These are phyloP conservation scores for Starmerella riodocensis DNA, from an alignment of 805 yeast species.

Conservation along the genomic window DNA sequence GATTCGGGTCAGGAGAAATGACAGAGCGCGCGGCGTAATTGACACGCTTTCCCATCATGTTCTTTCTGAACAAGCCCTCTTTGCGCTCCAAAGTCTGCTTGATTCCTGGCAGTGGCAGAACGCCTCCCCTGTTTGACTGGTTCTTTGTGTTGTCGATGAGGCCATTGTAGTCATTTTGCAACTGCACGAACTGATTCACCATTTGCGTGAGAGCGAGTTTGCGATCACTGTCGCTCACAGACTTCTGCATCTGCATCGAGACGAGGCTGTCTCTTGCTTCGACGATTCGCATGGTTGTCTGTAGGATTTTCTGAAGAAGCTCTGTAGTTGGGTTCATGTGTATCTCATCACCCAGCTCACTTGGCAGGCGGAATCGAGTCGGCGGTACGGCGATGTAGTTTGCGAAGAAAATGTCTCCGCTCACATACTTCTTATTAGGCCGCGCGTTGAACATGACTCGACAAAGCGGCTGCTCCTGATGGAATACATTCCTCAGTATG, in stretches of 20 bases:
- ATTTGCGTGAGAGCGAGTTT: slow-evolving; percentile 70
- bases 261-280: slow-evolving; percentile 79
- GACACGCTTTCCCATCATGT: slow-evolving; percentile 99
- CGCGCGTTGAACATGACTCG: slow-evolving; percentile 69
- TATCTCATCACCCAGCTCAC: slow-evolving; percentile 88
- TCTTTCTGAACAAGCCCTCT: slow-evolving; percentile 90
- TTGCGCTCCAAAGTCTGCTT: slow-evolving; percentile 96
- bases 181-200: slow-evolving; percentile 89
- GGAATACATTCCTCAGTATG: slow-evolving; percentile 61
- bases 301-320: slow-evolving; percentile 63
- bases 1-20: slow-evolving; percentile 96
- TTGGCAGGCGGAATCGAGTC: slow-evolving; percentile 92
- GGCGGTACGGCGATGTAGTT: slow-evolving; percentile 88
- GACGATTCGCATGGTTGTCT: slow-evolving; percentile 67
- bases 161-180: slow-evolving; percentile 90
- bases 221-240: slow-evolving; percentile 47
- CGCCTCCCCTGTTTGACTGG: slow-evolving; percentile 55
- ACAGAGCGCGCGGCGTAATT: slow-evolving; percentile 98
- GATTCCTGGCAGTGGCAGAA: slow-evolving; percentile 81
- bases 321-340: slow-evolving; percentile 93
- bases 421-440: slow-evolving; percentile 40
- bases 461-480: slow-evolving; percentile 53
- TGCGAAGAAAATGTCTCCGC: slow-evolving; percentile 79
- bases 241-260: slow-evolving; percentile 43
- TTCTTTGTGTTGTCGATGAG: slow-evolving; percentile 85